phyloP scores from a whole-genome alignment of 2,329 filamentous ascomycete genomes.

The Didymella arachidicola region DNA sequence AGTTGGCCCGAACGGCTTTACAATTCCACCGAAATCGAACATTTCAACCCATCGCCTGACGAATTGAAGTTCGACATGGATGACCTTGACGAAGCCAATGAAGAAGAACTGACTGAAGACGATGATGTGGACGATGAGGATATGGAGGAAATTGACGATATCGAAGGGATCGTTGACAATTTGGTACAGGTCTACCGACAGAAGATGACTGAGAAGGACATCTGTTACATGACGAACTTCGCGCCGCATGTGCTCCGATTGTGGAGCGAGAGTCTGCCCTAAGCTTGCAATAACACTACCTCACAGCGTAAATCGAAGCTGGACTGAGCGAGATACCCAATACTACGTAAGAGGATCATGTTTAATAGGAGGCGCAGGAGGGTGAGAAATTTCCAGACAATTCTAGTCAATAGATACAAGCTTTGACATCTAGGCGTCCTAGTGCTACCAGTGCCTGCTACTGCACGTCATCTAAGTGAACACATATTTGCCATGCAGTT shows the following conservation, averaged over 20 bases:
- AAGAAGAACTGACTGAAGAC: conserved; percentile 14
- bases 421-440: background rate
- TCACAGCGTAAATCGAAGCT: background rate
- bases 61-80: background rate
- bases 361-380: background rate
- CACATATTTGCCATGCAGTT: conserved; percentile 10
- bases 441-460: background rate
- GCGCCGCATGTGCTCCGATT: conserved; percentile 28
- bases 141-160: conserved; percentile 26
- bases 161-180: conserved; percentile 25
- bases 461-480: conserved; percentile 1
- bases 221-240: conserved; percentile 33
- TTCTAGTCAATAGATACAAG: background rate
- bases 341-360: background rate
- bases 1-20: background rate
- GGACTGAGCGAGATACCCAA: conserved; percentile 3
- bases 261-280: background rate
- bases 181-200: conserved; percentile 22
- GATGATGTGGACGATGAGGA: conserved; percentile 21
- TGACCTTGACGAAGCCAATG: background rate
- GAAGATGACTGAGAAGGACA: conserved; percentile 18
- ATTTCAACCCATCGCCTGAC: background rate
- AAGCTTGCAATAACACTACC: background rate
- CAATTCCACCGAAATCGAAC: no score
- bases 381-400: background rate